A percentile compares a stretch with the other conserved stretches of the same genome.
Evolutionary conservation across 805 yeast species (phyloP).

Genomic region (Lachancea sp.): DNA sequence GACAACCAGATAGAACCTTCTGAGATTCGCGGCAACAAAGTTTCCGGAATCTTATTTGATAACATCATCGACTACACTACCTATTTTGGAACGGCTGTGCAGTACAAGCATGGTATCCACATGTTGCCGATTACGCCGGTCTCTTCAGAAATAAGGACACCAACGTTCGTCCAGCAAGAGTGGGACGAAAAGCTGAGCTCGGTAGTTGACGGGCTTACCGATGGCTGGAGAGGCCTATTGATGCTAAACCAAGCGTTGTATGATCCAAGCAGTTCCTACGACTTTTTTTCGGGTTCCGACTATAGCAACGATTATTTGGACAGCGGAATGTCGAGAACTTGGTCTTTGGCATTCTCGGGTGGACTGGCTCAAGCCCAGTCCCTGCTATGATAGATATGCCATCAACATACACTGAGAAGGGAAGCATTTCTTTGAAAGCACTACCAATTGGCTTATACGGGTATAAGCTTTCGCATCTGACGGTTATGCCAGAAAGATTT

Average conservation of each 20-base stretch:
- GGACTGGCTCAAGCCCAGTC: slow-evolving; percentile 33
- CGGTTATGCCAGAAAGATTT: no score
- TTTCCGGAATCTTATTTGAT: slow-evolving; percentile 63
- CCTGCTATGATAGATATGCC: slow-evolving; percentile 6
- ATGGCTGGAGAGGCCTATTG: slow-evolving; percentile 59
- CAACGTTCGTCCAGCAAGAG: slow-evolving; percentile 47
- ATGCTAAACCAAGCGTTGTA: slow-evolving; percentile 37
- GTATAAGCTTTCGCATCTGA: no score
- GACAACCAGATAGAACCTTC: slow-evolving; percentile 48
- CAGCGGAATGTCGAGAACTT: slow-evolving; percentile 56
- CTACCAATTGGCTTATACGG: no score
- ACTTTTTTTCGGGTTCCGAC: slow-evolving; percentile 34
- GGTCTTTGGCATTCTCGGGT: slow-evolving; percentile 56
- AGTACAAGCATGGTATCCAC: slow-evolving; percentile 72
- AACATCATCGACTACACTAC: slow-evolving; percentile 70
- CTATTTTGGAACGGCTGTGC: slow-evolving; percentile 54
- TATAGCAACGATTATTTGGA: slow-evolving; percentile 41
- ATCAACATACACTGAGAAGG: no score
- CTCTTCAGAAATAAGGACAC: slow-evolving; percentile 48
- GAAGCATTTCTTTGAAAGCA: no score
- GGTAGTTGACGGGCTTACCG: slow-evolving; percentile 39
- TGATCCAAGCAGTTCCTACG: slow-evolving; percentile 39
- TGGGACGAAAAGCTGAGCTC: slow-evolving; percentile 48
- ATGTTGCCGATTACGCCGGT: slow-evolving; percentile 68
- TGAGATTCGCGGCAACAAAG: slow-evolving; percentile 49